These are phyloP conservation scores for Gossypium herbaceum DNA, from an alignment of 345 rosid species.

Conservation along the genomic window DNA sequence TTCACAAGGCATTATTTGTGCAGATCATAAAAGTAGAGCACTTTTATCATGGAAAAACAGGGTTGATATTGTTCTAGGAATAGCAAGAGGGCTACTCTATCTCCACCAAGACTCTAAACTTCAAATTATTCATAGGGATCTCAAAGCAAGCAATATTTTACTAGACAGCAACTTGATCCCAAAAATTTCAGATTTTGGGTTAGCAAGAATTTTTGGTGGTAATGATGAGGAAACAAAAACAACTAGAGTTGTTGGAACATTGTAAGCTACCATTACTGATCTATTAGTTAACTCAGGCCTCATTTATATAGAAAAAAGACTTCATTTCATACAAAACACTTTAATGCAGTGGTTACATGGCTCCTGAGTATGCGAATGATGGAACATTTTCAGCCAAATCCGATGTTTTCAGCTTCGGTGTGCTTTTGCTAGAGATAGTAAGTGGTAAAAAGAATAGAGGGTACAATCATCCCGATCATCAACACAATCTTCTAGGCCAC, in stretches of 20 bases:
- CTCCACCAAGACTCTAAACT: constrained; percentile 41
- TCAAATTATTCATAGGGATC: constrained; percentile 35
- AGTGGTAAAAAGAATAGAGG: constrained; percentile 9
- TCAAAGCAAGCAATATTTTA: constrained; percentile 32
- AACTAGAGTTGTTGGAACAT: constrained; percentile 7
- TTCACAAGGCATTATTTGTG: not conserved
- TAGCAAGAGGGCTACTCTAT: constrained; percentile 33
- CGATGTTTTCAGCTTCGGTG: constrained; percentile 7
- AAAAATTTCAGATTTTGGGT: constrained; percentile 45
- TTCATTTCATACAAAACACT: not conserved
- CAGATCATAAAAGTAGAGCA: constrained; percentile 7
- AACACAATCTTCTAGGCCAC: constrained; percentile 2
- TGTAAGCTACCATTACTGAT: not conserved
- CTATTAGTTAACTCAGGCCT: not conserved
- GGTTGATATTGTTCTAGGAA: constrained; percentile 29
- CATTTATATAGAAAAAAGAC: not conserved
- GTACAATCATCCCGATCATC: not conserved
- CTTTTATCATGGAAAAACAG: constrained; percentile 21
- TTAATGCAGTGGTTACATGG: constrained; percentile 11
- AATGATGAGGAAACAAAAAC: constrained; percentile 5
- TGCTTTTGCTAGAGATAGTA: not conserved
- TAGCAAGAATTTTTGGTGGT: not conserved
- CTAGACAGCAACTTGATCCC: constrained; percentile 30
- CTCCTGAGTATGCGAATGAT: not conserved
- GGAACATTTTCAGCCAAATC: constrained; percentile 10